phyloP scores from a whole-genome alignment of 768 basidiomycete species.

The Mycena sanguinolenta region DNA sequence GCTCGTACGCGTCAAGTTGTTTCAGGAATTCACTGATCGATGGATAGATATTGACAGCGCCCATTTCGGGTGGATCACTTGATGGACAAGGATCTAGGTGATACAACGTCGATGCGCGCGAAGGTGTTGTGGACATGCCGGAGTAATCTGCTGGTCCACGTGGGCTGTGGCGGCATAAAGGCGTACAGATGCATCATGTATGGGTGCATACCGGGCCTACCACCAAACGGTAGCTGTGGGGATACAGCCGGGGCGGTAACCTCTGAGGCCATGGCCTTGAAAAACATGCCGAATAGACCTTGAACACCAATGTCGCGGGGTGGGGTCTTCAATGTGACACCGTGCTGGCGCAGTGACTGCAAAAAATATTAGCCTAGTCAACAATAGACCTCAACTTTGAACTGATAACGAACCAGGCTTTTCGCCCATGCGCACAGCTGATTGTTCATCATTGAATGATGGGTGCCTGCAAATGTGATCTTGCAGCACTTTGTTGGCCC shows the following conservation, averaged over 20 bases:
- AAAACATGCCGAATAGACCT: constrained; percentile 20
- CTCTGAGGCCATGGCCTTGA: background rate
- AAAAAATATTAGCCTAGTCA: background rate
- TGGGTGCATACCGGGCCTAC: background rate
- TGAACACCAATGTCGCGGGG: constrained; percentile 10
- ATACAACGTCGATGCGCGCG: background rate
- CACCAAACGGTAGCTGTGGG: background rate
- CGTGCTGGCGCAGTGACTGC: constrained; percentile 9
- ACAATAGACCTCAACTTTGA: background rate
- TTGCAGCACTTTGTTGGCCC: constrained; percentile 24
- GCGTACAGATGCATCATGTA: no score
- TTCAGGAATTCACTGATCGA: constrained; percentile 6
- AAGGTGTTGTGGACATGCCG: no score
- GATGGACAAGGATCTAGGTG: background rate
- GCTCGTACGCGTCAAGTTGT: background rate
- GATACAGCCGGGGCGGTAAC: background rate
- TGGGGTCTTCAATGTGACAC: constrained; percentile 6
- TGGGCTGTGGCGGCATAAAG: no score
- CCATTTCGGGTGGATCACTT: constrained; percentile 23
- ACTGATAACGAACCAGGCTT: background rate
- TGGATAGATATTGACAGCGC: constrained; percentile 6
- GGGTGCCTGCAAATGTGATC: background rate
- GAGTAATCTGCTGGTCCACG: no score
- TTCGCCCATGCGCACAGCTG: constrained; percentile 1
- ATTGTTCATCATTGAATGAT: background rate